Evolutionary conservation across 2,329 filamentous ascomycete species (phyloP).

Genomic region (Talaromyces sp.): DNA sequence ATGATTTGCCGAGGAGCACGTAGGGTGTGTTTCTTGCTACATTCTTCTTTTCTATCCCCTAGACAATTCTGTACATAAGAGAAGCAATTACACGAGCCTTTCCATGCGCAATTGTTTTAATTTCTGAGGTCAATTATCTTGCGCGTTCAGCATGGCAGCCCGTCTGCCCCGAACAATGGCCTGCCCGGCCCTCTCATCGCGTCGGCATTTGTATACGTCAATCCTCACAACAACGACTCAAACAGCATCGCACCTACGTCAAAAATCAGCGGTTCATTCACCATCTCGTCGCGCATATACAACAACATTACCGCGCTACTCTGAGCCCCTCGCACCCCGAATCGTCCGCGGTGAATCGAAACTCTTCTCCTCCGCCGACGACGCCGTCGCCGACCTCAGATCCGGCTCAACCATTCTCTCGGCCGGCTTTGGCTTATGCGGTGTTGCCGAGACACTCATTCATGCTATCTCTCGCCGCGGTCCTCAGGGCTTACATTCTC

Average conservation of each 20-base stretch:
- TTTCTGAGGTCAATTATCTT: background rate
- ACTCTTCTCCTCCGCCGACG: slow-evolving; percentile 44
- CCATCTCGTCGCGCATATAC: background rate
- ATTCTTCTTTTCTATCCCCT: background rate
- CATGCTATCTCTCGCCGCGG: slow-evolving; percentile 57
- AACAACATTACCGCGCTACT: background rate
- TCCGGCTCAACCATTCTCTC: slow-evolving; percentile 70
- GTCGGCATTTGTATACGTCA: background rate
- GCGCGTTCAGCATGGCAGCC: slow-evolving; percentile 1
- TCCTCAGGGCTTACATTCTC: slow-evolving; percentile 65
- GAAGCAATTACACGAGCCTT: background rate
- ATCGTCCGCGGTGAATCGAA: slow-evolving; percentile 28
- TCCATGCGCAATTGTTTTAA: background rate
- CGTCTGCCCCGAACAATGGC: background rate
- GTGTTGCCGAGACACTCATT: slow-evolving; percentile 77
- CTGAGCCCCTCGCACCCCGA: slow-evolving; percentile 9
- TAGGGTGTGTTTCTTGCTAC: background rate
- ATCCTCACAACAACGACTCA: background rate
- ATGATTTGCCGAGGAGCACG: background rate
- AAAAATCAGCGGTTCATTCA: background rate
- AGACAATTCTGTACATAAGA: background rate
- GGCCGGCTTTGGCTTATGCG: slow-evolving; percentile 79
- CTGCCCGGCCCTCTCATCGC: slow-evolving; percentile 8
- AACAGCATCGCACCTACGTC: background rate
- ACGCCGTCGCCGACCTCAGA: slow-evolving; percentile 76